Evolutionary conservation across 2,329 filamentous ascomycete genomes (phyloP).

Genomic region (Epichloe gansuensis): DNA sequence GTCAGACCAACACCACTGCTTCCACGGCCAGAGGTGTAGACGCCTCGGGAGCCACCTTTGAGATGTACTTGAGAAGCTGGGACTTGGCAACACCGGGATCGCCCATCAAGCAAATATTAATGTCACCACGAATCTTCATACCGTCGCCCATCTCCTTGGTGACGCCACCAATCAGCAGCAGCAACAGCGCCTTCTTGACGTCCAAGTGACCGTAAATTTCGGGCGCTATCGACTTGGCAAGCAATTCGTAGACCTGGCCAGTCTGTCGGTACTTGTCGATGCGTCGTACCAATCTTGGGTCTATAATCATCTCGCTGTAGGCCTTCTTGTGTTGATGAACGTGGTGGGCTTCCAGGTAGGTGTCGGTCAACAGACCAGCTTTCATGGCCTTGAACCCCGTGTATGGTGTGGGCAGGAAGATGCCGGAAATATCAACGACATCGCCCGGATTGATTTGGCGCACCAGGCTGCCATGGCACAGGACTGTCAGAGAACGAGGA

Average conservation of each 20-base stretch:
- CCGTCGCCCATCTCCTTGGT: slow-evolving; percentile 95
- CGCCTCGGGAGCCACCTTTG: slow-evolving; percentile 87
- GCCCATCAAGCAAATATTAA: slow-evolving; percentile 98
- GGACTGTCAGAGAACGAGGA: slow-evolving; percentile 76
- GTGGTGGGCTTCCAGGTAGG: slow-evolving; percentile 89
- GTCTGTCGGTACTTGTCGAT: slow-evolving; percentile 78
- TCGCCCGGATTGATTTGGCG: slow-evolving; percentile 87
- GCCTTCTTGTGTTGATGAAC: slow-evolving; percentile 96
- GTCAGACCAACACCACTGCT: slow-evolving; percentile 75
- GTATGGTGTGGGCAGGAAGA: slow-evolving; percentile 94
- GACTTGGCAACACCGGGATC: slow-evolving; percentile 99
- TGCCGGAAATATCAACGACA: slow-evolving; percentile 83
- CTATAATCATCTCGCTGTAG: slow-evolving; percentile 83
- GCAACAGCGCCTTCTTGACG: slow-evolving; percentile 94
- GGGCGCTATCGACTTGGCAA: slow-evolving; percentile 90
- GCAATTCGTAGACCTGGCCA: slow-evolving; percentile 88
- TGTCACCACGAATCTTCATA: slow-evolving; percentile 97
- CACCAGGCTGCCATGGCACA: slow-evolving; percentile 79
- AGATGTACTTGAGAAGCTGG: slow-evolving; percentile 94
- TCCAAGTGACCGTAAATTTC: slow-evolving; percentile 96
- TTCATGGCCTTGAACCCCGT: slow-evolving; percentile 98
- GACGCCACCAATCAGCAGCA: slow-evolving; percentile 90
- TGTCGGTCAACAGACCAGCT: slow-evolving; percentile 91
- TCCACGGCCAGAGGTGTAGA: slow-evolving; percentile 72
- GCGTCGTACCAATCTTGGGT: slow-evolving; percentile 64